Base-by-base conservation (phyloP, 352 stramenopile genomes). In the Pythium vanterpoolii region DNA sequence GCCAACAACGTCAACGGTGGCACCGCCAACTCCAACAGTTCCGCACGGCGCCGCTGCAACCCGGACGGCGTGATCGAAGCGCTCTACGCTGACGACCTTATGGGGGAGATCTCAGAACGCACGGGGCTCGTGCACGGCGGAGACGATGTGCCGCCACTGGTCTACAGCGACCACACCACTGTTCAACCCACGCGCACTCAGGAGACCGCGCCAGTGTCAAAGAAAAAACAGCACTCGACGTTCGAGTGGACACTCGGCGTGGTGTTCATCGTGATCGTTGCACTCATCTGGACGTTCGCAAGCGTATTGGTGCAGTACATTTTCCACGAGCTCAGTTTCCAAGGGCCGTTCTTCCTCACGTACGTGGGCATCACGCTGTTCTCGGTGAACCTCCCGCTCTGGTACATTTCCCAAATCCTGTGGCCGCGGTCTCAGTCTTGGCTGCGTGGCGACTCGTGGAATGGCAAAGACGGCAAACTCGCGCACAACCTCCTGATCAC, bases 261-360 rank as follows among this genome's bases (percentile, higher is more conserved):
- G 9, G 57, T 86, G 40, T 94, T 89, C 58, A 72, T 94, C 33
- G 53, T 87, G 44, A 49, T 90, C 46, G 82, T 91, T 14, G 83
- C 85, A 19, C 64, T 91, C 19, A 92, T 94, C 50, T 94, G 85
- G 85, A 89, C 85, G 45, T 87, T 89, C 43, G 80, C 87, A 4
- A 92, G 77, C 48, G 87, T 97, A 26, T 60, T 96, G 26, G 77
- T 95, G 59, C 89, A 97, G 72, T 93, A 92, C 56, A 91, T 97
- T 36, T 95, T 95, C 72, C 72, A 90, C 31, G 78, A 95, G 49
- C 63, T 96, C 56, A 83, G 73, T 57, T 96, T 95, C 74, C 72
- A 93, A 26, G 72, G 73, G 0, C 88, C 89, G 33, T 96, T 97
- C 69, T 92, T 96, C 59, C 73, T 97, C 39, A 95, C 88, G 38